These are phyloP conservation scores for Mycena epipterygia DNA, from an alignment of 768 basidiomycete genomes.

Conservation along the genomic window DNA sequence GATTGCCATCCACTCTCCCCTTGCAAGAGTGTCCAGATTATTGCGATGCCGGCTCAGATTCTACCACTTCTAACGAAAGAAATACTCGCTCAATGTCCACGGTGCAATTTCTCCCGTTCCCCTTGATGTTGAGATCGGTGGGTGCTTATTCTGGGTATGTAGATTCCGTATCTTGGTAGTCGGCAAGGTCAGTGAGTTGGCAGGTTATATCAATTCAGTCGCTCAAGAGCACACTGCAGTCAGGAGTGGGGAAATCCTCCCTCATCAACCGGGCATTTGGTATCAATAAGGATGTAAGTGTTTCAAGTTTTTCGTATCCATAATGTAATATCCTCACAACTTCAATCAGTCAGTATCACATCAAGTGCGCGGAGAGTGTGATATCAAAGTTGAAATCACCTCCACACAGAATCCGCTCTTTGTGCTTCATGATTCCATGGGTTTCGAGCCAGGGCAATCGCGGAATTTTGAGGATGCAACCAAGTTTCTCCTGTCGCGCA, in stretches of 20 bases:
- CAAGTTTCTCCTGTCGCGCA: slow-evolving; percentile 3
- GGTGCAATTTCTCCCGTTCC: not conserved
- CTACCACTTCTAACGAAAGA: not conserved
- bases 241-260: slow-evolving; percentile 12
- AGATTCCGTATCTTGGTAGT: slow-evolving; percentile 17
- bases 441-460: slow-evolving; percentile 15
- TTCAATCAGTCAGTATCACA: not conserved
- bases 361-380: not conserved
- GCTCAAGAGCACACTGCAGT: not conserved
- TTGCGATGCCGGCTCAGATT: too few species aligned
- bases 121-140: not conserved
- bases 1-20: too few species aligned
- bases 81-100: slow-evolving; percentile 10
- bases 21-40: too few species aligned
- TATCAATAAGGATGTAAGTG: not conserved
- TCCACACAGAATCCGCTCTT: slow-evolving; percentile 9
- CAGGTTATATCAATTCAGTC: not conserved
- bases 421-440: slow-evolving; percentile 18
- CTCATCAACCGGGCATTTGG: slow-evolving; percentile 18
- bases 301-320: not conserved
- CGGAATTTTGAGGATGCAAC: slow-evolving; percentile 7
- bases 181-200: slow-evolving; percentile 1
- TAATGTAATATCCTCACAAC: not conserved
- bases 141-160: not conserved
- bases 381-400: not conserved